Evolutionary conservation across 139 green algal genomes (phyloP).

Genomic region (Tetraselmis striata): DNA sequence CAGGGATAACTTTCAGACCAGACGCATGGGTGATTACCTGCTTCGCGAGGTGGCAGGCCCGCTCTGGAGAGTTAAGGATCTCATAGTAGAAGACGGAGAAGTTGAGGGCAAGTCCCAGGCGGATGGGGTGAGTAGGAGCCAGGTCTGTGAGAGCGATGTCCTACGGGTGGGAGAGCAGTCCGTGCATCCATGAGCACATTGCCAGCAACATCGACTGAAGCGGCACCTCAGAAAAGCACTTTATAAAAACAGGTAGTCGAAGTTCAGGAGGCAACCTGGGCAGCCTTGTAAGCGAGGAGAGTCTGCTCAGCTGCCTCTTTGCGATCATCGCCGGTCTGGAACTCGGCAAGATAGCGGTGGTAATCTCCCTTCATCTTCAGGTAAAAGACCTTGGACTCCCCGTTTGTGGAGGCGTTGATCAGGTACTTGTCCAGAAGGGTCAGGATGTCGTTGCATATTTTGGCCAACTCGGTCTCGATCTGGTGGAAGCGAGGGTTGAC

Average conservation of each 20-base stretch:
- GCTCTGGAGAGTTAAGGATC: constrained; percentile 97
- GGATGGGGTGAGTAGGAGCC: constrained; percentile 93
- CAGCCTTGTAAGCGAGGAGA: constrained; percentile 93
- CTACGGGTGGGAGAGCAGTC: constrained; percentile 31
- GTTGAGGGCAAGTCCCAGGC: constrained; percentile 95
- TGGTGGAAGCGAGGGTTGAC: neutral
- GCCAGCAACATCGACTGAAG: neutral
- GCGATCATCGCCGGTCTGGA: constrained; percentile 83
- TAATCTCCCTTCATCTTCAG: constrained; percentile 94
- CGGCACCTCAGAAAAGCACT: neutral
- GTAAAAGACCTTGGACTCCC: constrained; percentile 99
- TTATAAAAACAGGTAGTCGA: too few species aligned
- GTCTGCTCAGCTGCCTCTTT: constrained; percentile 94
- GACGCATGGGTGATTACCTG: constrained; percentile 49
- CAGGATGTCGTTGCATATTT: constrained; percentile 60
- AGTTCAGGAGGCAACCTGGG: constrained; percentile 47
- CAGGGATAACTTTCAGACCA: neutral
- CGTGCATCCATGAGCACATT: neutral
- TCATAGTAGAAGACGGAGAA: constrained; percentile 99
- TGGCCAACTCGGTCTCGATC: constrained; percentile 44
- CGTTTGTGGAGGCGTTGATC: constrained; percentile 82
- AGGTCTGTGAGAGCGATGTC: constrained; percentile 94
- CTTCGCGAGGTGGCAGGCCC: constrained; percentile 93
- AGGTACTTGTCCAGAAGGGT: constrained; percentile 92
- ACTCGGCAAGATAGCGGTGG: constrained; percentile 96